These are phyloP conservation scores for Neurospora sp. DNA, from an alignment of 495 filamentous ascomycete genomes.

Conservation along the genomic window DNA sequence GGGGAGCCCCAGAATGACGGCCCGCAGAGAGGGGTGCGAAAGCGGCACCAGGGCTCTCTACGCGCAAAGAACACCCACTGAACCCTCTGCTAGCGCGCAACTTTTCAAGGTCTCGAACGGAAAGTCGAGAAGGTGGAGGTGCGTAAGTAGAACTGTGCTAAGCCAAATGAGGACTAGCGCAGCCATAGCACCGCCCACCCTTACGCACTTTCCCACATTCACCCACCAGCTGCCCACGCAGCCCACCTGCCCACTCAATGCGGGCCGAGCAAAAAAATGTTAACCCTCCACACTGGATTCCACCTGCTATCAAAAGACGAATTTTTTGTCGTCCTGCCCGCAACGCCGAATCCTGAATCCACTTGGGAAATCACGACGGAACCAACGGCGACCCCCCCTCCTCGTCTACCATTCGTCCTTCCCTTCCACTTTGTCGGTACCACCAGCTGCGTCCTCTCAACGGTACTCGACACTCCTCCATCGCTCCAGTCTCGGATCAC, in stretches of 20 bases:
- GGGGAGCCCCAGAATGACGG: not conserved
- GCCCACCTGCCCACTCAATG: constrained; percentile 7
- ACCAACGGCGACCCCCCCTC: not conserved
- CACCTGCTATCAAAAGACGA: not conserved
- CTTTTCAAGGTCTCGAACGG: not conserved
- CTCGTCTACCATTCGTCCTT: not conserved
- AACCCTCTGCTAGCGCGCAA: not conserved
- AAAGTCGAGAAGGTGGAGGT: not conserved
- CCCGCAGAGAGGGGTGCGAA: not conserved
- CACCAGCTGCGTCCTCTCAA: not conserved
- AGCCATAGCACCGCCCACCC: not conserved
- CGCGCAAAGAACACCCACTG: not conserved
- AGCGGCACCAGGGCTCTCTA: not conserved
- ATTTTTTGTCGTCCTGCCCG: not conserved
- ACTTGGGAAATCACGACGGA: not conserved
- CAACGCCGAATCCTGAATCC: not conserved
- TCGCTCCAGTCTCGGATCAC: not conserved
- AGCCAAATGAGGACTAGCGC: constrained; percentile 1
- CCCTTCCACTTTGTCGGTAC: not conserved
- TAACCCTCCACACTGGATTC: constrained; percentile 18
- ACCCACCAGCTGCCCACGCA: not conserved
- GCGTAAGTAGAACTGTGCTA: constrained; percentile 6
- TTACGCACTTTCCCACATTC: not conserved
- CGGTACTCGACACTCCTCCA: not conserved
- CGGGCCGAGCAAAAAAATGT: constrained; percentile 18